Base-by-base conservation (phyloP, 164 flowering plant genomes). In the Malania oleifera region DNA sequence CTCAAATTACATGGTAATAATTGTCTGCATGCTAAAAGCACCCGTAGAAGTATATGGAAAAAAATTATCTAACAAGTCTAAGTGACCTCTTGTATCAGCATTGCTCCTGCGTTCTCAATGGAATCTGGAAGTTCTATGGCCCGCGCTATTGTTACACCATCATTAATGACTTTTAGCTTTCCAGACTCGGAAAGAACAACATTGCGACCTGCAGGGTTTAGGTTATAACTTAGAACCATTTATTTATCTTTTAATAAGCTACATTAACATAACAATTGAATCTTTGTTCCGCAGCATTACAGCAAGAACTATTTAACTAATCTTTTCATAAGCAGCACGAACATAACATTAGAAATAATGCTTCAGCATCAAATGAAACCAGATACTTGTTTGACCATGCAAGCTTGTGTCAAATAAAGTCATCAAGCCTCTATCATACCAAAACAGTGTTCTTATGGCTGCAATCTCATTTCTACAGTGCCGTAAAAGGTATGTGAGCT, bases 71-170 rank as follows among this genome's bases (percentile, higher is more conserved):
- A 48, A 67, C 56, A 63, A 61, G 54, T 20, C 54, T 57, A 52
- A 54, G 27, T 48, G 25, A 93, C 98, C 96, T 93, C 98, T 78
- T 80, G 84, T 59, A 93, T 74, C 31, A 93, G 77, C 72, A 67
- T 60, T 24, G 75, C 95, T 63, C 98, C 98, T 6, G 78, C 82
- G 75, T 93, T 90, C 67, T 93, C 97, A 72, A 86, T 71, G 55
- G 96, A 15, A 79, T 93, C 96, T 18, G 76, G 23, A 59, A 93
- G 95, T 76, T 87, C 91, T 57, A 93, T 93, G 46, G 96, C 82
- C 62, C 62, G 70, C 52, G 95, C 97, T 62, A 93, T 86, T 39
- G 97, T 93, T 34, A 87, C 90, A 57, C 97, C 98, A 75, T 93
- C 98, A 72, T 93, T 93, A 25, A 93, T 70, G 15, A 90, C 85